Evolutionary conservation across 495 filamentous ascomycete genomes (phyloP).

Genomic region (Tetracladium setigerum): DNA sequence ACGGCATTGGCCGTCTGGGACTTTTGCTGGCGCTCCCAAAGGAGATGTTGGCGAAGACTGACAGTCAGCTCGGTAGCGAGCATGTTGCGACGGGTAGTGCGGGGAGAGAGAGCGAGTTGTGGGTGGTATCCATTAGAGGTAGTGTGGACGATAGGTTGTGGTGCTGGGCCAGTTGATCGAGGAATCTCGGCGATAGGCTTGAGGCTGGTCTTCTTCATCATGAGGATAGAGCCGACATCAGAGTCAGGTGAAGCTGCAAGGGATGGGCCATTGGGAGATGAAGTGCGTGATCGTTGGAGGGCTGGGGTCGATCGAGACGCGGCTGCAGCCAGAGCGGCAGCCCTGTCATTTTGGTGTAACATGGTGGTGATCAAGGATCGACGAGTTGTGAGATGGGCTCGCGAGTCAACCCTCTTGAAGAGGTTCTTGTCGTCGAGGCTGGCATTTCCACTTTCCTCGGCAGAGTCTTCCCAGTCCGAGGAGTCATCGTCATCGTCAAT

Average conservation of each 20-base stretch:
- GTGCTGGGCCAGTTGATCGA: slow-evolving; percentile 38
- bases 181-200: slow-evolving; percentile 60
- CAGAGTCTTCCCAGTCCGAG: slow-evolving; percentile 86
- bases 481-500: slow-evolving; percentile 86
- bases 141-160: slow-evolving; percentile 78
- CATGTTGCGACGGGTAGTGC: slow-evolving; percentile 95
- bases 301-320: slow-evolving; percentile 77
- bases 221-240: slow-evolving; percentile 61
- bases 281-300: slow-evolving; percentile 67
- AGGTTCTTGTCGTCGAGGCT: slow-evolving; percentile 70
- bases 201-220: slow-evolving; percentile 49
- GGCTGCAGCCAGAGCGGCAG: slow-evolving; percentile 48
- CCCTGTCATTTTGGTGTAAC: slow-evolving; percentile 67
- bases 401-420: slow-evolving; percentile 88
- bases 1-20: slow-evolving; percentile 81
- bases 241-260: slow-evolving; percentile 63
- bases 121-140: slow-evolving; percentile 59
- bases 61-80: slow-evolving; percentile 86
- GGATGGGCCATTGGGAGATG: slow-evolving; percentile 67
- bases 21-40: slow-evolving; percentile 87
- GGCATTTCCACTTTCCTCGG: slow-evolving; percentile 76
- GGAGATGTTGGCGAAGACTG: slow-evolving; percentile 67
- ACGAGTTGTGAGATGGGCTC: slow-evolving; percentile 74
- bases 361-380: slow-evolving; percentile 85
- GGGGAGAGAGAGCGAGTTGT: slow-evolving; percentile 67